These are phyloP conservation scores for Musa troglodytarum DNA, from an alignment of 176 grass and related monocot species.

Conservation along the genomic window DNA sequence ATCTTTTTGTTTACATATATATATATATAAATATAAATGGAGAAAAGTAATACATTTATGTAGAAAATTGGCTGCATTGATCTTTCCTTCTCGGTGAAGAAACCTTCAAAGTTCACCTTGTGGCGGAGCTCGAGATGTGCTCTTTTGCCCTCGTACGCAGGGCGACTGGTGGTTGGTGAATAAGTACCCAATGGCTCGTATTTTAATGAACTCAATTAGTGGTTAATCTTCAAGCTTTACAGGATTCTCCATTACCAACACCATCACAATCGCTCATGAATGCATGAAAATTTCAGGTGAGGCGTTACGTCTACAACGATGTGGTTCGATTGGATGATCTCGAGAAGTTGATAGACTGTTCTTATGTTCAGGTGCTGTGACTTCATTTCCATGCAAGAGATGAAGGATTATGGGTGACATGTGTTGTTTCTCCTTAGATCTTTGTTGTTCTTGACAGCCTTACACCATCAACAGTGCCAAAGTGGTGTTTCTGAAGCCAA, in stretches of 20 bases:
- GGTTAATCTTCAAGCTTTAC: neutral
- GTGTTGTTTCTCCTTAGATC: neutral
- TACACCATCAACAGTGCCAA: slow-evolving; percentile 98
- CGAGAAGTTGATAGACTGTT: slow-evolving; percentile 81
- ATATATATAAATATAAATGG: neutral
- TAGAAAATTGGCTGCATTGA: neutral
- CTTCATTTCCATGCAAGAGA: too few relatives aligned
- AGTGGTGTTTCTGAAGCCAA: slow-evolving; percentile 86
- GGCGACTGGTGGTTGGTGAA: neutral
- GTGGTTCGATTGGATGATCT: slow-evolving; percentile 88
- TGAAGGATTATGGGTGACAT: neutral
- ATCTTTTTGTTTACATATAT: too few relatives aligned
- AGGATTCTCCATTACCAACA: neutral
- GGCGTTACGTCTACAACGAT: slow-evolving; percentile 94
- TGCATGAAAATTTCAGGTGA: slow-evolving; percentile 33
- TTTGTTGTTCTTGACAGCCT: slow-evolving; percentile 32
- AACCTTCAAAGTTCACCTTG: neutral
- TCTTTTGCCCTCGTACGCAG: neutral
- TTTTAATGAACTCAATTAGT: neutral
- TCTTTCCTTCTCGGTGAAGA: neutral
- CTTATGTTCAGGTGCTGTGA: slow-evolving; percentile 65
- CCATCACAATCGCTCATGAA: neutral
- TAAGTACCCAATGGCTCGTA: neutral
- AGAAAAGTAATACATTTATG: neutral
- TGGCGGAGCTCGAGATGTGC: neutral